These are phyloP conservation scores for Backusella psychrophila DNA, from an alignment of 192 early-diverging fungal species.

Conservation along the genomic window DNA sequence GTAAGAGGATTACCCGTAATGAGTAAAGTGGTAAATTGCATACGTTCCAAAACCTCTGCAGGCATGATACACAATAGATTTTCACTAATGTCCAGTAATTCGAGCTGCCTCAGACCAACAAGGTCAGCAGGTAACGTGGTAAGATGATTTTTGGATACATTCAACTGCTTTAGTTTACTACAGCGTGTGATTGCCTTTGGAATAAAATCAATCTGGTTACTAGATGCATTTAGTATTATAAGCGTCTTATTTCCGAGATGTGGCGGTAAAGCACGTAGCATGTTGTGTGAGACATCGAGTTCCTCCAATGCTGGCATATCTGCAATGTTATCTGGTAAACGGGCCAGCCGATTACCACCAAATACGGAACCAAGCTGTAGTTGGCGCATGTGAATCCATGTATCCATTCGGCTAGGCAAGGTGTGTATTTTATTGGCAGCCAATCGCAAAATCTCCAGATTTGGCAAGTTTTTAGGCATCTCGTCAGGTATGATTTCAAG, in stretches of 20 bases:
- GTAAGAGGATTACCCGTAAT: conserved; percentile 54
- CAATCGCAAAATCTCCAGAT: conserved; percentile 36
- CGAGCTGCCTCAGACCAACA: conserved; percentile 18
- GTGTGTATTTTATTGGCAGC: conserved; percentile 45
- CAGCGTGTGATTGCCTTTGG: conserved; percentile 45
- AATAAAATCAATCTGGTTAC: conserved; percentile 49
- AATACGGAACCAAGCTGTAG: conserved; percentile 50
- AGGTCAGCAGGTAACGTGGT: conserved; percentile 30
- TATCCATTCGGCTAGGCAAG: conserved; percentile 31
- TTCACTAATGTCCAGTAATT: conserved; percentile 33
- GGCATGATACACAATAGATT: conserved; percentile 37
- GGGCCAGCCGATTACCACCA: conserved; percentile 45
- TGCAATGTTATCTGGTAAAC: conserved; percentile 40
- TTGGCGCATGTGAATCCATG: conserved; percentile 41
- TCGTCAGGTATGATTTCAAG: conserved; percentile 38
- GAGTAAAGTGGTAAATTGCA: conserved; percentile 43
- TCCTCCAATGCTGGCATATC: conserved; percentile 44
- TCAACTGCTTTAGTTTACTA: conserved; percentile 19
- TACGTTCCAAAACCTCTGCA: conserved; percentile 28
- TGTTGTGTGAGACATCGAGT: conserved; percentile 51
- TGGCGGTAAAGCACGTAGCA: conserved; percentile 38
- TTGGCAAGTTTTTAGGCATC: conserved; percentile 33
- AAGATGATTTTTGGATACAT: conserved; percentile 36
- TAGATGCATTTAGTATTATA: conserved; percentile 37
- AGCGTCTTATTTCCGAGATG: conserved; percentile 17